Conservation (phyloP, 2,329 filamentous ascomycete genomes). For the Periconia digitata region DNA sequence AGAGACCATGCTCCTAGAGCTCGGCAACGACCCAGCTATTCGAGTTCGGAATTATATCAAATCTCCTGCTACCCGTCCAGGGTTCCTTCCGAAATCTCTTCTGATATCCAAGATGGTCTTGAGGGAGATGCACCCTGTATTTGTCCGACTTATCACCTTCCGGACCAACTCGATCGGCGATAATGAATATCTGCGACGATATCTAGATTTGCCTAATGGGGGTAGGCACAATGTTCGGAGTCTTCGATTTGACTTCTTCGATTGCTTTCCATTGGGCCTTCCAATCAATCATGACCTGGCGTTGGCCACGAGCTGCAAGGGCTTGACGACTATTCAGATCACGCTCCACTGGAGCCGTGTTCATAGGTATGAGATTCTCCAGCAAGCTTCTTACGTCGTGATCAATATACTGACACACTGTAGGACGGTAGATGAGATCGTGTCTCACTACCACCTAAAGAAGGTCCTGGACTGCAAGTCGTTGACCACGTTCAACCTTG, state of each 20-base stretch:
- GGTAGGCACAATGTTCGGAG: neutral
- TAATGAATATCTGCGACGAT: neutral
- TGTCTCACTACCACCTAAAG: neutral
- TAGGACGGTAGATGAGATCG: neutral
- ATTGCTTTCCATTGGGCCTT: neutral
- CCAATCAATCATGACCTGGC: neutral
- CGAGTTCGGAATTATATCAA: neutral
- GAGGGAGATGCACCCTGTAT: neutral
- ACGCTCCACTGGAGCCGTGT: neutral
- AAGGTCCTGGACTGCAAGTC: neutral
- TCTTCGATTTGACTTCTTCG: neutral
- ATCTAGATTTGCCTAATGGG: neutral
- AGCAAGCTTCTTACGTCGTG: too few relatives aligned
- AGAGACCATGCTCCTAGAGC: neutral
- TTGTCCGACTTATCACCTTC: neutral
- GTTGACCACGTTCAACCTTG: neutral
- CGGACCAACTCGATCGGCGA: neutral
- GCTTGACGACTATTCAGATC: neutral
- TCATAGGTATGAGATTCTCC: too few relatives aligned
- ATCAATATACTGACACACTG: too few relatives aligned
- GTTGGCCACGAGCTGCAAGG: neutral
- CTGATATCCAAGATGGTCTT: neutral
- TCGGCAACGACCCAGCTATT: neutral
- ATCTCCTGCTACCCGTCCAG: too few relatives aligned
- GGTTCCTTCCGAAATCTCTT: neutral